Conservation (phyloP, 2,329 filamentous ascomycete species). For the Diaporthe longicolla region DNA sequence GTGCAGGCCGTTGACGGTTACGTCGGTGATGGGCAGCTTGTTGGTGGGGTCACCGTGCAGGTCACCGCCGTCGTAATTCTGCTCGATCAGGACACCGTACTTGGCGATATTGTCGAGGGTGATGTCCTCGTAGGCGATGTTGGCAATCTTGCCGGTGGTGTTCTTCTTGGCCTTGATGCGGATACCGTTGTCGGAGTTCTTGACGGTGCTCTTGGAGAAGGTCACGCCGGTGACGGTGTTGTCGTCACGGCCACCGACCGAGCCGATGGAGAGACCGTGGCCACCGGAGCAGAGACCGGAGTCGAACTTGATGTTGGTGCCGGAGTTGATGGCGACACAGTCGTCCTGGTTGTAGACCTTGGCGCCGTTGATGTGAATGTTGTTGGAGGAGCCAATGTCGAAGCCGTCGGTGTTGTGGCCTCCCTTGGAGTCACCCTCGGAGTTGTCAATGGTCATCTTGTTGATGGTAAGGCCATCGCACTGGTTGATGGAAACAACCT, state of each 20-base stretch:
- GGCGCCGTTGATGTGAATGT: conserved; percentile 64
- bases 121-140: conserved; percentile 33
- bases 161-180: conserved; percentile 38
- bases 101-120: conserved; percentile 36
- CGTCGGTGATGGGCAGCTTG: conserved; percentile 39
- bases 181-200: conserved; percentile 65
- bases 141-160: conserved; percentile 24
- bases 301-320: conserved; percentile 57
- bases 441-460: conserved; percentile 69
- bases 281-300: conserved; percentile 62
- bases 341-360: conserved; percentile 72
- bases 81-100: conserved; percentile 42
- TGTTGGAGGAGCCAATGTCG: conserved; percentile 62
- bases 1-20: conserved; percentile 36
- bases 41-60: conserved; percentile 36
- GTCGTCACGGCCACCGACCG: conserved; percentile 66
- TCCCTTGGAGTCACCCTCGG: conserved; percentile 62
- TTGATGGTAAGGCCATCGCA: conserved; percentile 61
- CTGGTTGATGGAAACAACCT: conserved; percentile 62
- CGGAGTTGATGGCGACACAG: conserved; percentile 71
- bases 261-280: conserved; percentile 70
- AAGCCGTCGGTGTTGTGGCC: conserved; percentile 69
- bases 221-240: conserved; percentile 67
- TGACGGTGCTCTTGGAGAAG: conserved; percentile 62
- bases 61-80: conserved; percentile 42